Percentiles rank a stretch among this genome's conserved stretches.
These are phyloP conservation scores for Agaricus sinodeliciosus DNA, from an alignment of 768 basidiomycete species.

Conservation along the genomic window DNA sequence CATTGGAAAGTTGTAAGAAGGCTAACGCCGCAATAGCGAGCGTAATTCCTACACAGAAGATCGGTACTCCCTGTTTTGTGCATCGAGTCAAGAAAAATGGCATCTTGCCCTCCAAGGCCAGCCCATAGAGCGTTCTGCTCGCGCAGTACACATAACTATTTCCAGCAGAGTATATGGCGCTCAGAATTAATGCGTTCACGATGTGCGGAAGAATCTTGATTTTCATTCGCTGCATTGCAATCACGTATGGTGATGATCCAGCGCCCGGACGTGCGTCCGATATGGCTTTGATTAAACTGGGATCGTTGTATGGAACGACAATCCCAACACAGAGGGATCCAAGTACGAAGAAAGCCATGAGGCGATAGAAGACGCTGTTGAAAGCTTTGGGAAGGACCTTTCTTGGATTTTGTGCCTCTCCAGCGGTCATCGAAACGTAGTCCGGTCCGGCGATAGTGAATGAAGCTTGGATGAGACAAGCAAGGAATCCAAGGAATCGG, in stretches of 20 bases:
- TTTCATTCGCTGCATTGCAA: constrained; percentile 66
- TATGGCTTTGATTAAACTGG: constrained; percentile 41
- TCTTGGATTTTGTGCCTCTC: constrained; percentile 66
- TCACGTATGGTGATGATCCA: constrained; percentile 77
- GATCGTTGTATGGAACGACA: constrained; percentile 70
- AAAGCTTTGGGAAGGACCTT: constrained; percentile 67
- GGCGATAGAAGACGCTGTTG: constrained; percentile 71
- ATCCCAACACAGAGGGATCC: constrained; percentile 70
- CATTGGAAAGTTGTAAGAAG: constrained; percentile 44
- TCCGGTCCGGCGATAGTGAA: constrained; percentile 57
- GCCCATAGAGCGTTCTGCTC: constrained; percentile 43
- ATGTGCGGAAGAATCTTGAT: constrained; percentile 64
- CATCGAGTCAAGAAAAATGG: constrained; percentile 48
- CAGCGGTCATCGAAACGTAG: constrained; percentile 55
- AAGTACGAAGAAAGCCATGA: constrained; percentile 72
- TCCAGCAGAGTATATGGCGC: constrained; percentile 65
- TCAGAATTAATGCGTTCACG: constrained; percentile 66
- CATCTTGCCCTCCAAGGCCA: constrained; percentile 57
- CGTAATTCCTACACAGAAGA: constrained; percentile 43
- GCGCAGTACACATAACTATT: constrained; percentile 64
- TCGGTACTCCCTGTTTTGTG: constrained; percentile 49
- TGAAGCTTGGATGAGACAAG: constrained; percentile 54
- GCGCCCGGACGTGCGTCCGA: constrained; percentile 52
- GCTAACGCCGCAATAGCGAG: constrained; percentile 33
- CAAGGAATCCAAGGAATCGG: constrained; percentile 56